phyloP scores from a whole-genome alignment of 1,284 basidiomycete genomes.

The Ceratobasidium sp. region DNA sequence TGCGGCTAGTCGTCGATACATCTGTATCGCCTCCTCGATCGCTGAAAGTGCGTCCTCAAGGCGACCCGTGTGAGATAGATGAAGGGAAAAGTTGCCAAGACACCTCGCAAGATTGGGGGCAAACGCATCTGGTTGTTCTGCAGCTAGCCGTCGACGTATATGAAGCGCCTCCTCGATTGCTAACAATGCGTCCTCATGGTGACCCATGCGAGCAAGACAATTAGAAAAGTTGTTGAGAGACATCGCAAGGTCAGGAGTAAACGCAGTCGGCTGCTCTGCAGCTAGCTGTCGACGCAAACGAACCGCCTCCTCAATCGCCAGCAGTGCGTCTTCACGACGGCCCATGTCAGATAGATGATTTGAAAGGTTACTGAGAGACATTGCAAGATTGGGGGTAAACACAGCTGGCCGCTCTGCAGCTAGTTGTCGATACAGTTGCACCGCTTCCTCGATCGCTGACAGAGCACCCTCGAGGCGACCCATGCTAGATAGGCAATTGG shows the following conservation, averaged over 20 bases:
- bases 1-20: too few species aligned
- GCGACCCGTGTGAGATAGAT: too few species aligned
- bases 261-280: neutral
- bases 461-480: too few species aligned
- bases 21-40: too few species aligned
- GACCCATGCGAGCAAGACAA: neutral
- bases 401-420: slow-evolving; percentile 1
- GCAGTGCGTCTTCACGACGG: slow-evolving; percentile 15
- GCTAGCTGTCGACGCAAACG: neutral
- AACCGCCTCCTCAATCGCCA: slow-evolving; percentile 6
- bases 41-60: too few species aligned
- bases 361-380: slow-evolving; percentile 22
- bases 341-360: slow-evolving; percentile 7
- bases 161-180: too few species aligned
- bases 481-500: too few species aligned
- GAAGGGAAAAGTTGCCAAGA: too few species aligned
- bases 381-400: neutral
- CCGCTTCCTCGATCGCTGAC: neutral
- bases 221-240: neutral
- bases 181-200: neutral
- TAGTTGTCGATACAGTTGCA: neutral
- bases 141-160: too few species aligned
- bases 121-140: too few species aligned
- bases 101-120: too few species aligned
- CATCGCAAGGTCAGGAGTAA: neutral